Base-by-base conservation (phyloP, 306 rosid species). In the Calophaca sinica region DNA sequence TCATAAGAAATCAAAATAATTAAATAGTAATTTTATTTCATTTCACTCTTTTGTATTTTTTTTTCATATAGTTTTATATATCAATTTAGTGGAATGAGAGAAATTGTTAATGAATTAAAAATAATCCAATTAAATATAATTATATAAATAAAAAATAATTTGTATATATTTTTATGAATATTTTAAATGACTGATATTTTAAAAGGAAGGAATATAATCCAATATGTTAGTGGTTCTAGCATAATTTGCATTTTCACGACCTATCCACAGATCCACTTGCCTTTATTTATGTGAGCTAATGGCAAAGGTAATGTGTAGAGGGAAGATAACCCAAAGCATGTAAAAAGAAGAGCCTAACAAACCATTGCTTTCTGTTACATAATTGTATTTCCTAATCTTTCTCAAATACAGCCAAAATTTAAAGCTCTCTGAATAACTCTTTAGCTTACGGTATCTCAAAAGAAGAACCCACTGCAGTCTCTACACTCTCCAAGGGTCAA, bases 381-480 rank as follows among this genome's bases (percentile, higher is more conserved):
- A 62, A 62, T 59, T 59, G 62, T 13, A 38, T 76, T 64, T 67
- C 66, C 42, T 60, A 53, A 33, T 15, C 73, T 45, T 51, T 44
- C 15, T 50, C 39, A 45, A 32, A 74, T 54, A 81, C 35, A 65
- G 85, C 84, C 84, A 81, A 84, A 78, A 29, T 44, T 41, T 61
- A 74, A 57, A 76, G 79, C 48, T 68, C 59, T 13, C 55, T 60
- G 50, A 36, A 26, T 63, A 9, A 35, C 12, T 59, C 42, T 60
- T 53, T 53, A 11, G 54, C 44, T 7, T 15, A 62, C 36, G 13
- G 81, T 75, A 84, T 78, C 93, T 90, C 75, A 88, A 90, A 90
- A 88, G 96, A 32, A 80, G 89, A 88, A 81, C 92, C 89, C 86
- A 84, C 88, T 36, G 77, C 77, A 46, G 54, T 68, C 73, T 76